These are phyloP conservation scores for Diaporthe citri DNA, from an alignment of 2,329 filamentous ascomycete genomes.

Conservation along the genomic window DNA sequence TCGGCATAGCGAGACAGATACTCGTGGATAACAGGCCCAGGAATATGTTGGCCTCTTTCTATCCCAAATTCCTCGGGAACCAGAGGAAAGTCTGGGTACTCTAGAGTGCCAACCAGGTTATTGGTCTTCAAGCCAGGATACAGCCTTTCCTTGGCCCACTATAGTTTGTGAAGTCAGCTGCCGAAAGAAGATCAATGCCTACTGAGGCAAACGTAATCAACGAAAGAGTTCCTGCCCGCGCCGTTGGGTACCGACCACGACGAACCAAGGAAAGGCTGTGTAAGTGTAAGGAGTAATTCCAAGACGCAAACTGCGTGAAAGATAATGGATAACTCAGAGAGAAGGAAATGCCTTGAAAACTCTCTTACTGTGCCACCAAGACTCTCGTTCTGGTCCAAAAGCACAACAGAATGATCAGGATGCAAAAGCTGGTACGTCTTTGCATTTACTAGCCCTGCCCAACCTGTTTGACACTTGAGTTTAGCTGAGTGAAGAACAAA, in stretches of 20 bases:
- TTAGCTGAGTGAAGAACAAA: background rate
- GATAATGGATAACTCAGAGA: background rate
- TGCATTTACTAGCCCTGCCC: conserved; percentile 70
- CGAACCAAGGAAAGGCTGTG: background rate
- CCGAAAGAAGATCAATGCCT: background rate
- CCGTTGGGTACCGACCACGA: background rate
- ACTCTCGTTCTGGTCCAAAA: conserved; percentile 69
- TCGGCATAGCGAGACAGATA: conserved; percentile 62
- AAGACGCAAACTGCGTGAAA: background rate
- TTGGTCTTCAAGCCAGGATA: conserved; percentile 80
- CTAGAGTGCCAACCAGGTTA: conserved; percentile 79
- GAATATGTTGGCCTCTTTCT: conserved; percentile 59
- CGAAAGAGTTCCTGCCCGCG: background rate
- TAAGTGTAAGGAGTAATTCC: no score
- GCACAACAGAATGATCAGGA: conserved; percentile 65
- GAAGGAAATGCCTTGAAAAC: no score
- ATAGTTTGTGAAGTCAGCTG: background rate
- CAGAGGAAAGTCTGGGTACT: conserved; percentile 82
- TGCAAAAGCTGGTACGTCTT: conserved; percentile 72
- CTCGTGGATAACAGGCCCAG: conserved; percentile 59
- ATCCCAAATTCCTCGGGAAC: conserved; percentile 64
- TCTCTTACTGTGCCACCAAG: conserved; percentile 68
- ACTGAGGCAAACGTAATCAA: rapidly evolving
- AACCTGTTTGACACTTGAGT: conserved; percentile 49
- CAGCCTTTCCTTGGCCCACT: conserved; percentile 74